These are phyloP conservation scores for Coriolopsis trogii DNA, from an alignment of 1,284 basidiomycete genomes.

Conservation along the genomic window DNA sequence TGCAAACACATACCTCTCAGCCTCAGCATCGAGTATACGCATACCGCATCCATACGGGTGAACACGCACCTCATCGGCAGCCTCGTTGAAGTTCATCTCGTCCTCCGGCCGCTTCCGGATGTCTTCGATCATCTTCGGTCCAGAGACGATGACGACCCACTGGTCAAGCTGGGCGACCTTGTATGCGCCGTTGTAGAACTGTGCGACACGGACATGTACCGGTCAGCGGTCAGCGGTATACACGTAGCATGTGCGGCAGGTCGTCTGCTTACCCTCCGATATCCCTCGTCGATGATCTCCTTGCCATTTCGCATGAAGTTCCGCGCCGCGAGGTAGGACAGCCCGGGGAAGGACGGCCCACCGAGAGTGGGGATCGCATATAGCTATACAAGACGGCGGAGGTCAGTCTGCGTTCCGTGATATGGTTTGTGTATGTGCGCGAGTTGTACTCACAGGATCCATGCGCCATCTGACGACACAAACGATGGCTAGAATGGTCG, in stretches of 20 bases:
- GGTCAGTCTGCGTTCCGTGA: neutral
- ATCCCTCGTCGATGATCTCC: conserved; percentile 24
- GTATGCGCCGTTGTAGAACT: conserved; percentile 34
- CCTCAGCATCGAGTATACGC: neutral
- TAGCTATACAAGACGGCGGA: neutral
- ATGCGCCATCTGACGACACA: neutral
- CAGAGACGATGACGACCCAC: conserved; percentile 39
- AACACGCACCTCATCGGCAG: conserved; percentile 28
- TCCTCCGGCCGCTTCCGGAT: conserved; percentile 38
- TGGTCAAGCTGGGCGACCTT: conserved; percentile 35
- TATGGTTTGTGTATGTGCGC: no score
- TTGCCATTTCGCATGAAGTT: conserved; percentile 11
- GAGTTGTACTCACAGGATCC: neutral
- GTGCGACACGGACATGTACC: no score
- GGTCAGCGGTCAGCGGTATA: no score
- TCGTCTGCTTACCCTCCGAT: conserved; percentile 13
- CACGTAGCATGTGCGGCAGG: neutral
- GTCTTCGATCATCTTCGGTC: conserved; percentile 37
- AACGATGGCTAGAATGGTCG: no score
- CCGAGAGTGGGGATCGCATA: conserved; percentile 31
- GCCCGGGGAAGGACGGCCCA: conserved; percentile 16
- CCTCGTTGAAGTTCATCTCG: conserved; percentile 35
- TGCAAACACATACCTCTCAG: neutral
- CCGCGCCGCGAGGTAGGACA: conserved; percentile 27
- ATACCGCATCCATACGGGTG: no score